Conservation (phyloP, 495 filamentous ascomycete genomes). For the Aspergillus hancockii region DNA sequence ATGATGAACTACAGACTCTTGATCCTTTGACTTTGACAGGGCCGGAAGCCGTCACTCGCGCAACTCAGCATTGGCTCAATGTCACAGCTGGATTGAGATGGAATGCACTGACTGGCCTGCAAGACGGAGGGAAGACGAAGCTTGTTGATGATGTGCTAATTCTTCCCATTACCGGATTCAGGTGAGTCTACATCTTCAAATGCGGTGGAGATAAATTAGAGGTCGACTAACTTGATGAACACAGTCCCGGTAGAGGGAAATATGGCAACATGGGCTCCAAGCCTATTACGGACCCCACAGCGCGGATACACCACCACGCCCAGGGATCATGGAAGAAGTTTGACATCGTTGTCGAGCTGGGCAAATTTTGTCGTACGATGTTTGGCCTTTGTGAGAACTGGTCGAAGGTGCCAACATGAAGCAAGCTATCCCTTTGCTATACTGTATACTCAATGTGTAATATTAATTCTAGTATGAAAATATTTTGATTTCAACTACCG, state of each 20-base stretch:
- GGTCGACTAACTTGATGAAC: background rate
- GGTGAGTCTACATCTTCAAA: conserved; percentile 6
- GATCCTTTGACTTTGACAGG: conserved; percentile 23
- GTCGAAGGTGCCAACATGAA: conserved; percentile 10
- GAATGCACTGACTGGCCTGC: conserved; percentile 18
- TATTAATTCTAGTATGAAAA: too few relatives aligned
- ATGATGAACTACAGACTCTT: conserved; percentile 5
- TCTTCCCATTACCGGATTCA: conserved; percentile 25
- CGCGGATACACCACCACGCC: conserved; percentile 17
- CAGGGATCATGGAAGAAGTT: conserved; percentile 21
- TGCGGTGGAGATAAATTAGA: background rate
- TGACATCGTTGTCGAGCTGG: conserved; percentile 17
- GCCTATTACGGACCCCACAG: conserved; percentile 18
- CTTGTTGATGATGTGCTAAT: conserved; percentile 20
- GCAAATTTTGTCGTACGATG: conserved; percentile 23
- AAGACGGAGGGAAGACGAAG: conserved; percentile 19
- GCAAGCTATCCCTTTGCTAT: too few relatives aligned
- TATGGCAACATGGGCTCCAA: conserved; percentile 23
- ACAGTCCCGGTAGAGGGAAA: conserved; percentile 13
- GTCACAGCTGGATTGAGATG: conserved; percentile 12
- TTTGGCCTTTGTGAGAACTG: conserved; percentile 23
- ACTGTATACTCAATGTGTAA: too few relatives aligned
- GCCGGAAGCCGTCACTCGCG: conserved; percentile 17
- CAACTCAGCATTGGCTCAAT: conserved; percentile 11
- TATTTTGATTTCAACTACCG: too few relatives aligned